Evolutionary conservation across 2,329 filamentous ascomycete genomes (phyloP).

Genomic region (Helotiales sp.): DNA sequence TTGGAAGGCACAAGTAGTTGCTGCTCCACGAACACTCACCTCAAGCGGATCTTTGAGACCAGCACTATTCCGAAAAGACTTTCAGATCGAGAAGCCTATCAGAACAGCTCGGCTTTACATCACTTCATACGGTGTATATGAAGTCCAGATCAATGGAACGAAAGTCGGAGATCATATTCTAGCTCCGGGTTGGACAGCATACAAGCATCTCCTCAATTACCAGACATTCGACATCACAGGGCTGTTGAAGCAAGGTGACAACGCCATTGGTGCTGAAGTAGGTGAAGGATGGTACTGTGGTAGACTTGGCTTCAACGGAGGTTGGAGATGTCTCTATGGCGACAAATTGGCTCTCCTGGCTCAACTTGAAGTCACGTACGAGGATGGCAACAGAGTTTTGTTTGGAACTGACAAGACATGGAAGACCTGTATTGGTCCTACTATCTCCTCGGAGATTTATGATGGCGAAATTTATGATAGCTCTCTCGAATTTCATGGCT

Average conservation of each 20-base stretch:
- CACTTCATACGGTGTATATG: constrained; percentile 37
- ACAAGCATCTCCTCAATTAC: constrained; percentile 49
- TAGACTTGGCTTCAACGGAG: constrained; percentile 37
- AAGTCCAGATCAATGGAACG: constrained; percentile 38
- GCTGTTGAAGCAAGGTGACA: constrained; percentile 38
- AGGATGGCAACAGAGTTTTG: constrained; percentile 14
- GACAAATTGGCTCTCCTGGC: constrained; percentile 41
- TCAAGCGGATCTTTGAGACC: constrained; percentile 25
- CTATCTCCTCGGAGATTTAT: constrained; percentile 37
- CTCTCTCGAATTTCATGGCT: constrained; percentile 31
- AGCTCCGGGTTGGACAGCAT: constrained; percentile 45
- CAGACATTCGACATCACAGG: constrained; percentile 52
- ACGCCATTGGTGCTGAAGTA: constrained; percentile 43
- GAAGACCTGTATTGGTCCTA: constrained; percentile 32
- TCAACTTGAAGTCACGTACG: constrained; percentile 37
- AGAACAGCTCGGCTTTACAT: constrained; percentile 35
- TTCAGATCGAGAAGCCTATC: constrained; percentile 22
- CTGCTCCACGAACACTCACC: constrained; percentile 27
- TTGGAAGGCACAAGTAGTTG: constrained; percentile 11
- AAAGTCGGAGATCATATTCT: constrained; percentile 34
- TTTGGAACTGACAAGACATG: constrained; percentile 40
- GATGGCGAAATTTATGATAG: constrained; percentile 47
- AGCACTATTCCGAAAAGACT: constrained; percentile 37
- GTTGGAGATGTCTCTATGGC: constrained; percentile 39
- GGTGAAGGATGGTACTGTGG: constrained; percentile 52